Evolutionary conservation across 1,139 yeast genomes (phyloP).

Genomic region (Taphrina communis): DNA sequence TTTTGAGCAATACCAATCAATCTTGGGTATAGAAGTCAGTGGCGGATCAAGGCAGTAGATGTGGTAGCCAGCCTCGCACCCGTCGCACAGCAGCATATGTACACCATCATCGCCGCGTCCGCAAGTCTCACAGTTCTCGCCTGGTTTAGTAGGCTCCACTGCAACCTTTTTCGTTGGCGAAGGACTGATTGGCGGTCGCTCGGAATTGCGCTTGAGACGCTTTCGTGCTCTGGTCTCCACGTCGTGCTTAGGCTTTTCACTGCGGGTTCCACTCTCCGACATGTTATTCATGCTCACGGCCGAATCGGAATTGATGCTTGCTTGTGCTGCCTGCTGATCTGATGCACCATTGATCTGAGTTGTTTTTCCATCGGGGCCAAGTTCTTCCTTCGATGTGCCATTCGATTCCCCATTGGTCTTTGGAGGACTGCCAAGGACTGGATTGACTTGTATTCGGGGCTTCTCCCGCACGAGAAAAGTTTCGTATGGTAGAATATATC

Average conservation of each 20-base stretch:
- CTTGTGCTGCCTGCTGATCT: neutral
- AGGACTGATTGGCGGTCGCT: slow-evolving; percentile 42
- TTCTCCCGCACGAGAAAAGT: slow-evolving; percentile 48
- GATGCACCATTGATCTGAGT: slow-evolving; percentile 10
- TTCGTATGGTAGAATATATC: slow-evolving; percentile 52
- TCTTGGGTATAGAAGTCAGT: slow-evolving; percentile 58
- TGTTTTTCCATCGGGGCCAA: slow-evolving; percentile 21
- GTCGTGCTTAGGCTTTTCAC: neutral
- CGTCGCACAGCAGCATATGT: slow-evolving; percentile 67
- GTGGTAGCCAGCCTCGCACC: slow-evolving; percentile 75
- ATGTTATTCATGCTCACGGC: neutral
- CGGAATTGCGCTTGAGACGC: slow-evolving; percentile 45
- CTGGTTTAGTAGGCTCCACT: slow-evolving; percentile 43
- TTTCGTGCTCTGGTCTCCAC: slow-evolving; percentile 43
- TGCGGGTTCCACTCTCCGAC: neutral
- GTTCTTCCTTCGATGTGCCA: neutral
- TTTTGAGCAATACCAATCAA: slow-evolving; percentile 78
- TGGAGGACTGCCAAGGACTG: slow-evolving; percentile 24
- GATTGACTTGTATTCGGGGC: slow-evolving; percentile 29
- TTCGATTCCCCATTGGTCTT: neutral
- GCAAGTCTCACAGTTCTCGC: slow-evolving; percentile 55
- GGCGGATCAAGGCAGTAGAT: slow-evolving; percentile 66
- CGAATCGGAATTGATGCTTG: neutral
- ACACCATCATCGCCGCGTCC: slow-evolving; percentile 59
- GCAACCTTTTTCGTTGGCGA: slow-evolving; percentile 43